A percentile compares a stretch with the other conserved stretches of the same genome.
These are phyloP conservation scores for Suhomyces wounanorum DNA, from an alignment of 1,139 yeast genomes.

Conservation along the genomic window DNA sequence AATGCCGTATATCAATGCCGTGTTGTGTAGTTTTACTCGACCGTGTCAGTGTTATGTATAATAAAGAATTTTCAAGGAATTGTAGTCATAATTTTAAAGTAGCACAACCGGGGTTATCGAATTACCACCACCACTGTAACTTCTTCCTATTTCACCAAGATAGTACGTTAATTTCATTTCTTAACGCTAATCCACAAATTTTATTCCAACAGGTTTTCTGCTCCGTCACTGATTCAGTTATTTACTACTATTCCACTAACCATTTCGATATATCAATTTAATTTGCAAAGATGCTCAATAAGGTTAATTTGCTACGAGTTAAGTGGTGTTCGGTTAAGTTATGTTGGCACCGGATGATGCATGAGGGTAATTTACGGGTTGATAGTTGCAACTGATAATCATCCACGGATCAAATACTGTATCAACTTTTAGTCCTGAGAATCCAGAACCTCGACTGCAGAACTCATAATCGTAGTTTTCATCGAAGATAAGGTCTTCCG, in stretches of 20 bases:
- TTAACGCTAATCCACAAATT: too few species aligned
- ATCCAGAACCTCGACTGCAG: neutral
- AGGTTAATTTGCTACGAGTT: neutral
- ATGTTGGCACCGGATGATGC: too few species aligned
- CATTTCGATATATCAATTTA: neutral
- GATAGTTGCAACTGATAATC: too few species aligned
- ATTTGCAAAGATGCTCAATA: neutral
- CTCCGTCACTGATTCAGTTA: too few species aligned
- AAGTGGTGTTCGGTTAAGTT: too few species aligned
- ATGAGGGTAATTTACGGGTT: too few species aligned
- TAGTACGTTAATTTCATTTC: too few species aligned
- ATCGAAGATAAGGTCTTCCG: neutral
- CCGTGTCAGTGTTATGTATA: neutral
- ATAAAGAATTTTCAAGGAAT: neutral
- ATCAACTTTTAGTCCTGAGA: neutral
- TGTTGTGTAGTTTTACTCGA: neutral
- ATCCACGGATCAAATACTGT: too few species aligned
- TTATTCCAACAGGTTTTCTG: too few species aligned
- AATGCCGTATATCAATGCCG: neutral
- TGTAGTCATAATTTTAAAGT: neutral
- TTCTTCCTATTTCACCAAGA: too few species aligned
- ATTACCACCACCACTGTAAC: too few species aligned
- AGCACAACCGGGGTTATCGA: neutral
- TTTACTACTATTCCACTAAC: too few species aligned
- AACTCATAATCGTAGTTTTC: neutral